These are phyloP conservation scores for Nitzschia sp. DNA, from an alignment of 108 stramenopile species.

Conservation along the genomic window DNA sequence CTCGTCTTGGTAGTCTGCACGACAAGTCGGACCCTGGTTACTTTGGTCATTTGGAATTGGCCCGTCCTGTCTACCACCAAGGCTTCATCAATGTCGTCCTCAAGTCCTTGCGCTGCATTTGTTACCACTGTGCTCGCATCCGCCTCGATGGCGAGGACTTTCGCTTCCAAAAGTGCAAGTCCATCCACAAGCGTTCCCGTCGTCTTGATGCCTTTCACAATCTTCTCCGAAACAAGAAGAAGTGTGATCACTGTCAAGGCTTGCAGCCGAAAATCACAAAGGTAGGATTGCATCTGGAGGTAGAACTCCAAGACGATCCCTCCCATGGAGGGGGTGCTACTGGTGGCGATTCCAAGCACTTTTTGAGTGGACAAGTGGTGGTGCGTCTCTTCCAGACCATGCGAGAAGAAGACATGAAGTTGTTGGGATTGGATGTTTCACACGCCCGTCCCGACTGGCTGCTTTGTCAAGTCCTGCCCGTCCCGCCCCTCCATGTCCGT, in stretches of 20 bases:
- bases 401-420: constrained; percentile 87
- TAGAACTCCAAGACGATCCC: constrained; percentile 79
- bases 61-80: constrained; percentile 94
- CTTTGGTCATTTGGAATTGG: constrained; percentile 98
- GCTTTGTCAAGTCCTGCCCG: constrained; percentile 93
- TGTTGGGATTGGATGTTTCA: constrained; percentile 88
- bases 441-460: constrained; percentile 97
- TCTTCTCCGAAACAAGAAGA: constrained; percentile 78
- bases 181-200: constrained; percentile 61
- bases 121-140: constrained; percentile 90
- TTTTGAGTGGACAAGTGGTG: constrained; percentile 80
- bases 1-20: constrained; percentile 89
- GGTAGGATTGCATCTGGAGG: constrained; percentile 84
- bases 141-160: constrained; percentile 78
- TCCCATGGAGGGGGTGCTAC: constrained; percentile 31
- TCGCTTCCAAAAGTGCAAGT: constrained; percentile 66
- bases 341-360: constrained; percentile 89
- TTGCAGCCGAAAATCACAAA: constrained; percentile 82
- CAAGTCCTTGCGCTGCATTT: constrained; percentile 92
- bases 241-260: constrained; percentile 88
- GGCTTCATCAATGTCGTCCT: constrained; percentile 90
- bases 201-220: constrained; percentile 86
- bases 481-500: constrained; percentile 98
- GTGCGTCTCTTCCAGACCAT: constrained; percentile 91
- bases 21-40: constrained; percentile 96